Evolutionary conservation across 306 rosid species (phyloP), one percentile per base, ranked within the genome.

Genomic region (Gillenia trifoliata): DNA sequence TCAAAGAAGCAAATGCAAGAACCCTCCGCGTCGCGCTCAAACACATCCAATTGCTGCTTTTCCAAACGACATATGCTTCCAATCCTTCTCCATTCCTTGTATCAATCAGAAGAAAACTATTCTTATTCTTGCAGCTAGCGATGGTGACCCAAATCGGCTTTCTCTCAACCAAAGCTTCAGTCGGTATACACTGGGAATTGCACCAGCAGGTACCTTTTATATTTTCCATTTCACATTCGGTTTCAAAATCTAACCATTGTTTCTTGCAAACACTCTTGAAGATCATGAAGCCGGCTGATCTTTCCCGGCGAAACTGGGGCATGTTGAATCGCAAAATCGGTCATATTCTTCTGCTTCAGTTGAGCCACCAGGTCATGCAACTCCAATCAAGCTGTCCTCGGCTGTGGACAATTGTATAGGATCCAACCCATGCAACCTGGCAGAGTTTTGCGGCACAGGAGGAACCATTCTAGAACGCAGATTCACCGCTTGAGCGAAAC

Each of bases 391-490:
- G 1, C 17, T 4, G 20, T 19, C 45, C 38, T 64, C 74, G 11
- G n/a, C 22, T 9, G 49, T 61, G 20, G 61, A 19, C 19, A n/a
- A 72, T 40, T 6, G 43, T 4, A 2, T 54, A 22, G n/a, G 40
- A 3, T 13, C 83, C 83, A 86, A 17, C 33, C 25, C 66, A 79
- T 2, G 81, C 82, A 83, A 13, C 93, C 90, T 11, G n/a, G 70
- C 29, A 5, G 76, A 38, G 13, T 65, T 86, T 9, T 77, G 50
- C 0, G 73, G 82, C 28, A 86, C 22, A 0, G 80, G 72, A 4
- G 91, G 89, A 28, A 54, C 74, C 85, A 78, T 75, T 54, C 91
- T 84, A 0, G 4, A 38, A 0, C 87, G 78, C 22, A 89, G 67
- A 33, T 89, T 75, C 47, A 77, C 80, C 0, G 81, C 8, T 13